Percentiles rank a stretch among this genome's conserved stretches.
Evolutionary conservation across 768 basidiomycete genomes (phyloP).

Genomic region (Tricholoma furcatifolium): DNA sequence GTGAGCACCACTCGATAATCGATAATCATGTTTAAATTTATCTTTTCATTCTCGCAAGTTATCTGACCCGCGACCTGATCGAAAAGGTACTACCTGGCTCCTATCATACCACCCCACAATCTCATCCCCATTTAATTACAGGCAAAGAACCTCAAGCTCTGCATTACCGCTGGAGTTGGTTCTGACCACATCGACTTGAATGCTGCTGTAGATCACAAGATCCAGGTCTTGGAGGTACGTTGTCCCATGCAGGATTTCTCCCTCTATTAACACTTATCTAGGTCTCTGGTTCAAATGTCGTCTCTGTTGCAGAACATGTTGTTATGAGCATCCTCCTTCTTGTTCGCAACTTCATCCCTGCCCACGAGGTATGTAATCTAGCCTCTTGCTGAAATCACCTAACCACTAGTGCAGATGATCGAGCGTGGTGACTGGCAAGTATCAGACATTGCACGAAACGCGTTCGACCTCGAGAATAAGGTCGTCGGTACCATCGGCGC

Average conservation of each 20-base stretch:
- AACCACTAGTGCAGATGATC: conserved; percentile 54
- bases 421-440: conserved; percentile 87
- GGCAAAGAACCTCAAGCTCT: conserved; percentile 88
- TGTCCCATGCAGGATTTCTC: neutral
- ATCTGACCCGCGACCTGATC: conserved; percentile 72
- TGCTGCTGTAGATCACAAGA: conserved; percentile 75
- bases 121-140: conserved; percentile 23
- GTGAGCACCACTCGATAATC: conserved; percentile 15
- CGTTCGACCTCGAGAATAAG: conserved; percentile 89
- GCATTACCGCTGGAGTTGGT: conserved; percentile 88
- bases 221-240: conserved; percentile 73
- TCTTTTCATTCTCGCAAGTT: conserved; percentile 30
- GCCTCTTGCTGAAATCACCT: neutral
- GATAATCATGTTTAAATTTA: neutral
- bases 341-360: conserved; percentile 87
- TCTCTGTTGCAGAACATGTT: conserved; percentile 90
- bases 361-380: conserved; percentile 62
- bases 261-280: conserved; percentile 21
- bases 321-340: conserved; percentile 88
- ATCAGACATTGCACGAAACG: conserved; percentile 76
- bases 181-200: conserved; percentile 91
- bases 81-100: conserved; percentile 47
- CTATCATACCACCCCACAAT: neutral
- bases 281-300: conserved; percentile 88
- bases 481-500: conserved; percentile 89